These are phyloP conservation scores for Populus trichocarpa DNA, from an alignment of 441 rosid species.

Conservation along the genomic window DNA sequence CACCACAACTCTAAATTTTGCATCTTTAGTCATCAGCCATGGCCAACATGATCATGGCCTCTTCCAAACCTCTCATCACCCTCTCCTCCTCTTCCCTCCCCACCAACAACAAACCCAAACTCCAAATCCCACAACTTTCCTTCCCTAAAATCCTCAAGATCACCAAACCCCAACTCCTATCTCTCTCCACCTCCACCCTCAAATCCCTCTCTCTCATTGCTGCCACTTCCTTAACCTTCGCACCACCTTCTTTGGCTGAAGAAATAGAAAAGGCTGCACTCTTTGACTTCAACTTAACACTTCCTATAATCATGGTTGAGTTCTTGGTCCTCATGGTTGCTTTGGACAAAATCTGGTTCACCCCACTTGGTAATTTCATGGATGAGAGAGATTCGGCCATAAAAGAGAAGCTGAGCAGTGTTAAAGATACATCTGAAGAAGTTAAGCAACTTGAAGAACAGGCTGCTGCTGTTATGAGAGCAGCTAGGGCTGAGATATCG, in stretches of 20 bases:
- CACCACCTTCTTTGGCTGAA: slow-evolving; percentile 70
- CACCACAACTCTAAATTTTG: not conserved
- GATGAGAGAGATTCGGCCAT: slow-evolving; percentile 72
- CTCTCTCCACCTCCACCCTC: slow-evolving; percentile 39
- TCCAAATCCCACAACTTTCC: slow-evolving; percentile 37
- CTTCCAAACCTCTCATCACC: slow-evolving; percentile 58
- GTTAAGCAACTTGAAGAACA: slow-evolving; percentile 86
- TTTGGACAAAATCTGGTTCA: slow-evolving; percentile 72
- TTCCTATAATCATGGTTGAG: slow-evolving; percentile 77
- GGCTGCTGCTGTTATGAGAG: slow-evolving; percentile 73
- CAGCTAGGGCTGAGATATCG: slow-evolving; percentile 85
- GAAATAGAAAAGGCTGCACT: slow-evolving; percentile 82
- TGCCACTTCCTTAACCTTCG: slow-evolving; percentile 37
- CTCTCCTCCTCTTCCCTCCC: slow-evolving; percentile 28
- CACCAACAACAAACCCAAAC: slow-evolving; percentile 30
- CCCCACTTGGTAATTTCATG: slow-evolving; percentile 90
- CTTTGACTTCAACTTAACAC: slow-evolving; percentile 88
- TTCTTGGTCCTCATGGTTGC: slow-evolving; percentile 82
- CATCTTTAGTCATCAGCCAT: slow-evolving; percentile 32
- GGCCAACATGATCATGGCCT: slow-evolving; percentile 80
- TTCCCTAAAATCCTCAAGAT: slow-evolving; percentile 37
- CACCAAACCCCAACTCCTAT: slow-evolving; percentile 28
- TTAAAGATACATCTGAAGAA: slow-evolving; percentile 74
- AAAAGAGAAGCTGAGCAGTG: slow-evolving; percentile 71
- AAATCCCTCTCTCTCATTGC: slow-evolving; percentile 63